Percentiles rank a stretch among this genome's conserved stretches.
These are phyloP conservation scores for Quercus engelmannii DNA, from an alignment of 306 rosid species.

Conservation along the genomic window DNA sequence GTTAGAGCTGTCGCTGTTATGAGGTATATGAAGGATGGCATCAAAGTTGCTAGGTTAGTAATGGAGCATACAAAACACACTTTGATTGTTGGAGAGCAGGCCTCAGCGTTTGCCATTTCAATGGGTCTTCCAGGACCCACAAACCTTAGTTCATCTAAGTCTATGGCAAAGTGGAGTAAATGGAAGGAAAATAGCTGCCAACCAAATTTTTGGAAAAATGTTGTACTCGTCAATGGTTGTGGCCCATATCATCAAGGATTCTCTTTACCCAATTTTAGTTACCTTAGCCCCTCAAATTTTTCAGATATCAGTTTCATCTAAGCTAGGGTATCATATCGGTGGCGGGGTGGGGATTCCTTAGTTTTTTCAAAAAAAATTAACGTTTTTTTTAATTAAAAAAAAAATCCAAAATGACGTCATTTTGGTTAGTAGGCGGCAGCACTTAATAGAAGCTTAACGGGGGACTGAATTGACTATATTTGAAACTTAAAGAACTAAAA, in stretches of 20 bases:
- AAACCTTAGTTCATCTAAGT: constrained; percentile 75
- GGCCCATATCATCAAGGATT: constrained; percentile 64
- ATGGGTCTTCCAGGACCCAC: constrained; percentile 93
- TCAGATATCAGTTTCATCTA: no score
- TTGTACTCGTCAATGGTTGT: constrained; percentile 48
- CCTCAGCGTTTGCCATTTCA: constrained; percentile 76
- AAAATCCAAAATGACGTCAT: no score
- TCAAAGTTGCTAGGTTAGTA: constrained; percentile 78
- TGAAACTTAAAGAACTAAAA: no score
- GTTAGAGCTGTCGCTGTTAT: constrained; percentile 91
- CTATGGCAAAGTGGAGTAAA: constrained; percentile 63
- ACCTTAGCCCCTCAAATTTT: no score
- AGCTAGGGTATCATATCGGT: no score
- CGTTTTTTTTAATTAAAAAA: no score
- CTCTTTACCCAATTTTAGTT: background rate
- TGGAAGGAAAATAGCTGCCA: constrained; percentile 75
- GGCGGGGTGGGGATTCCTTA: no score
- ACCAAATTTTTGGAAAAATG: constrained; percentile 83
- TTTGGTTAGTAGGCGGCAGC: no score
- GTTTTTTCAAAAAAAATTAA: no score
- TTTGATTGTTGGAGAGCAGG: constrained; percentile 85
- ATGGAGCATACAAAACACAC: constrained; percentile 76
- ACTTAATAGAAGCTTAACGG: no score
- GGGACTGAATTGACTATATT: no score
- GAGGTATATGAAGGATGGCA: constrained; percentile 87